Evolutionary conservation across 306 rosid species (phyloP).

Genomic region (Chamaecrista fasciculata): DNA sequence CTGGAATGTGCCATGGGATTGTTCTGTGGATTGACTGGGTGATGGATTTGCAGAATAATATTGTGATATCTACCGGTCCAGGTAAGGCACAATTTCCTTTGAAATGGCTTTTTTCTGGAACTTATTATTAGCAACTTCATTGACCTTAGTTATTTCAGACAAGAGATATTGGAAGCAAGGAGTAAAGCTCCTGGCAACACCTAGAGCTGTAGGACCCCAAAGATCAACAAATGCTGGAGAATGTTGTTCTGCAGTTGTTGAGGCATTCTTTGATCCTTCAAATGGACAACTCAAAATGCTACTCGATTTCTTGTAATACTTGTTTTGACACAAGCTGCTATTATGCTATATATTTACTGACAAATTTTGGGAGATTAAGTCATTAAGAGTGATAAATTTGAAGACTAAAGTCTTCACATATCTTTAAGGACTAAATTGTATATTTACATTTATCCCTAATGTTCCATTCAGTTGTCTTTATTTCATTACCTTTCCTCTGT

Average conservation of each 20-base stretch:
- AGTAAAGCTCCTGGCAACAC: constrained; percentile 74
- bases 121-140: too few relatives aligned
- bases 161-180: constrained; percentile 94
- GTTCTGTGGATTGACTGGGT: constrained; percentile 91
- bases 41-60: constrained; percentile 64
- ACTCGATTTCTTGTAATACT: constrained; percentile 44
- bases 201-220: constrained; percentile 50
- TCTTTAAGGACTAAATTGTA: too few relatives aligned
- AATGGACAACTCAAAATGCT: constrained; percentile 50
- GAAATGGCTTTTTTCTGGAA: too few relatives aligned
- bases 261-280: constrained; percentile 66
- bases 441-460: too few relatives aligned
- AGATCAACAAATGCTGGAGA: constrained; percentile 21
- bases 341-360: too few relatives aligned
- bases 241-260: constrained; percentile 47
- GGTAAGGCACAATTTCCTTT: constrained; percentile 34
- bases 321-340: neutral
- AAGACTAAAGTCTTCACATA: too few relatives aligned
- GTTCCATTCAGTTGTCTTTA: too few relatives aligned
- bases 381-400: too few relatives aligned
- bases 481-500: too few relatives aligned
- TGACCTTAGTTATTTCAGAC: constrained; percentile 45
- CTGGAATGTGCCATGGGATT: constrained; percentile 83
- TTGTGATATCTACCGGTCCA: constrained; percentile 80
- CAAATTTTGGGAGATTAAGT: too few relatives aligned